A percentile compares a stretch with the other conserved stretches of the same genome.
Evolutionary conservation across 164 flowering plant genomes (phyloP).

Genomic region (Warburgia ugandensis): DNA sequence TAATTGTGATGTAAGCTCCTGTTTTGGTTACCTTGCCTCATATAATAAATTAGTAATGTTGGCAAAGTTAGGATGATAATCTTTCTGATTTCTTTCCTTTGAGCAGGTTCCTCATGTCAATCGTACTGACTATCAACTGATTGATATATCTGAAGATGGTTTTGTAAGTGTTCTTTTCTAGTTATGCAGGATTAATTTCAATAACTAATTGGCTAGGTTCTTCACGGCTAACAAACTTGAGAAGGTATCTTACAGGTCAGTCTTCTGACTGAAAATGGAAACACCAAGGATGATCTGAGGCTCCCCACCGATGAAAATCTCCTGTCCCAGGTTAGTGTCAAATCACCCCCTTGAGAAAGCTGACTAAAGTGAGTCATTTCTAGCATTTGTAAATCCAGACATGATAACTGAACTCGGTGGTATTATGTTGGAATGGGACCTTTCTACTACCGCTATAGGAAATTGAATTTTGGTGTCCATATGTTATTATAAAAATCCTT

Average conservation of each 20-base stretch:
- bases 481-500: too few relatives aligned
- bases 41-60: background rate
- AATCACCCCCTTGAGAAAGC: too few relatives aligned
- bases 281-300: constrained; percentile 19
- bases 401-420: too few relatives aligned
- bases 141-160: constrained; percentile 58
- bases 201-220: background rate
- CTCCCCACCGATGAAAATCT: constrained; percentile 20
- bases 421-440: too few relatives aligned
- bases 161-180: constrained; percentile 23
- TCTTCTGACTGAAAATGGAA: constrained; percentile 17
- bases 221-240: background rate
- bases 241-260: constrained; percentile 15
- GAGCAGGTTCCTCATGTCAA: constrained; percentile 50
- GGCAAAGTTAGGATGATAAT: background rate
- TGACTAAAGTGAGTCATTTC: too few relatives aligned
- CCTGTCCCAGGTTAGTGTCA: constrained; percentile 11
- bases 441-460: too few relatives aligned
- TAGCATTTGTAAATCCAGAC: too few relatives aligned
- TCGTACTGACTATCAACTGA: constrained; percentile 52
- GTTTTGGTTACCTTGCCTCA: background rate
- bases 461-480: too few relatives aligned
- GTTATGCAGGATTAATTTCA: background rate
- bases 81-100: background rate
- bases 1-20: constrained; percentile 44